phyloP scores from a whole-genome alignment of 2,329 filamentous ascomycete genomes.

The Cladorrhinum sp. region DNA sequence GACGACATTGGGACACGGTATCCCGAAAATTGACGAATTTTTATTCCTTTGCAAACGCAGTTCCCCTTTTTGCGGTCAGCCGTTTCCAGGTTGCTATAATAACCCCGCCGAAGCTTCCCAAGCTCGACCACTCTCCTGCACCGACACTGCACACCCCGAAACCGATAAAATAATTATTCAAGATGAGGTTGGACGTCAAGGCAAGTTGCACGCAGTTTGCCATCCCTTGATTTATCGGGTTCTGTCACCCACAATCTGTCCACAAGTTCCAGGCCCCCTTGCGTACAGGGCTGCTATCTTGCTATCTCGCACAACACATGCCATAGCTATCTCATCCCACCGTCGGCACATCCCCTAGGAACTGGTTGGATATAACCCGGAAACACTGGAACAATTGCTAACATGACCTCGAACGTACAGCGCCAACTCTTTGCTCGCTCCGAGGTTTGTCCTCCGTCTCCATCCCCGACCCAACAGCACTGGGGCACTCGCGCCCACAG shows the following conservation, averaged over 20 bases:
- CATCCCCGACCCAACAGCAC: neutral
- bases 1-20: neutral
- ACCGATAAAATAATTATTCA: constrained; percentile 15
- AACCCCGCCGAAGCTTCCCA: constrained; percentile 25
- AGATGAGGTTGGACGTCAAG: constrained; percentile 33
- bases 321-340: neutral
- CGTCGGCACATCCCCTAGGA: neutral
- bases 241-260: constrained; percentile 16
- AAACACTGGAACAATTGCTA: constrained; percentile 18
- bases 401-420: constrained; percentile 27
- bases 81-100: neutral
- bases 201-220: constrained; percentile 19
- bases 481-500: neutral
- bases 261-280: constrained; percentile 8
- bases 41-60: constrained; percentile 13
- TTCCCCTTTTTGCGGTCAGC: constrained; percentile 17
- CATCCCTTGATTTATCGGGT: neutral
- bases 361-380: neutral
- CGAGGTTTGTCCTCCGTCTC: constrained; percentile 24
- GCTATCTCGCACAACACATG: neutral
- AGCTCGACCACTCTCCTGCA: constrained; percentile 23
- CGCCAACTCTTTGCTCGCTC: constrained; percentile 32
- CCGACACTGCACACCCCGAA: constrained; percentile 5
- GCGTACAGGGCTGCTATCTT: neutral
- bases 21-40: constrained; percentile 12